Conservation (phyloP, 768 basidiomycete genomes). For the Holtermanniella nyarrowii region DNA sequence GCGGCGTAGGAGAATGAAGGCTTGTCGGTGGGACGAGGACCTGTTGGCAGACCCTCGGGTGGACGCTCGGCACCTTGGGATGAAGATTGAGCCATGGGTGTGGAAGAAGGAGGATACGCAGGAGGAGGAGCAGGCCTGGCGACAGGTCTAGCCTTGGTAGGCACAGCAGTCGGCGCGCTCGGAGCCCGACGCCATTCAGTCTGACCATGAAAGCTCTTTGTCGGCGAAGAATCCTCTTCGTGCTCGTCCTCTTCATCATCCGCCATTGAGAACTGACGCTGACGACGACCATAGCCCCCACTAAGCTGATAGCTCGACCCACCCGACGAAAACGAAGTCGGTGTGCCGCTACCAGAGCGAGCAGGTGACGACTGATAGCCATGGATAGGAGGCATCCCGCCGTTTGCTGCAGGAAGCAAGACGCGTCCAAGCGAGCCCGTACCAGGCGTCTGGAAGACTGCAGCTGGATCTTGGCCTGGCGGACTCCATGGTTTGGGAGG, state of each 20-base stretch:
- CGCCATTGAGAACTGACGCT: background rate
- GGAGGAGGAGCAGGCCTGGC: too few relatives aligned
- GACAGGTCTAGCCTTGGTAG: background rate
- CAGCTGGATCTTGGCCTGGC: background rate
- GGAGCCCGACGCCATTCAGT: background rate
- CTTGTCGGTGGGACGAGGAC: slow-evolving; percentile 68
- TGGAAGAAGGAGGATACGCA: background rate
- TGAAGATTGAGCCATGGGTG: slow-evolving; percentile 45
- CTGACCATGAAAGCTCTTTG: background rate
- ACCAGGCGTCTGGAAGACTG: background rate
- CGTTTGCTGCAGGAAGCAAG: background rate
- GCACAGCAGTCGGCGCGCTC: background rate
- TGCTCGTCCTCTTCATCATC: background rate
- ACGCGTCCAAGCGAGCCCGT: background rate
- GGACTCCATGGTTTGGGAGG: background rate
- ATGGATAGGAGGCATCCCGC: background rate
- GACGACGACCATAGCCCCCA: background rate
- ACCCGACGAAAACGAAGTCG: background rate
- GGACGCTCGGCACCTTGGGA: background rate
- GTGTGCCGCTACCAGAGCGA: background rate
- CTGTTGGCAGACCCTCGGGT: slow-evolving; percentile 55
- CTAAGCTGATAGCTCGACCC: background rate
- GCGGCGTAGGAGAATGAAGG: slow-evolving; percentile 89
- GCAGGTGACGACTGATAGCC: background rate
- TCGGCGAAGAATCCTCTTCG: background rate